Evolutionary conservation across 208 protist genomes (phyloP).

Genomic region (Vickermania spadyakhi): DNA sequence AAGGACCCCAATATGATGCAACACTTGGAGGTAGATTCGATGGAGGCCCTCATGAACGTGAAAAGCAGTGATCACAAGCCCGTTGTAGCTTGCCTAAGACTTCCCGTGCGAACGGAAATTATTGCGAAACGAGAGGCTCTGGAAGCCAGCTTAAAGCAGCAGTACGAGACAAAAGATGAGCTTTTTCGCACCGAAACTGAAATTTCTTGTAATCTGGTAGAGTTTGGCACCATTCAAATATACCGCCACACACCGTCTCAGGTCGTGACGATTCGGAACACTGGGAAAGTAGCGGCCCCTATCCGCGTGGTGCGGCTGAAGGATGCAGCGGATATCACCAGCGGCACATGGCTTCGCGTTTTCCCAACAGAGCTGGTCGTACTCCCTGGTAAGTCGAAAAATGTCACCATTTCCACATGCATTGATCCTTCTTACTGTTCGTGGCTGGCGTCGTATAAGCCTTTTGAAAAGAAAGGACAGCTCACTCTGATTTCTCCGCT

Average conservation of each 20-base stretch:
- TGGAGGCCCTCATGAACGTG: constrained; percentile 40
- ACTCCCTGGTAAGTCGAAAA: constrained; percentile 55
- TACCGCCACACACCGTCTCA: constrained; percentile 26
- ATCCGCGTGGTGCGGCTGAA: constrained; percentile 54
- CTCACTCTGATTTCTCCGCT: constrained; percentile 41
- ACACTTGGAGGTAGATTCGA: constrained; percentile 27
- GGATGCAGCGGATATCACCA: constrained; percentile 14
- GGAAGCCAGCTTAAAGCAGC: constrained; percentile 16
- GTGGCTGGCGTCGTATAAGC: constrained; percentile 57
- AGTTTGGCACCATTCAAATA: constrained; percentile 62
- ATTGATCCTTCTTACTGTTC: constrained; percentile 47
- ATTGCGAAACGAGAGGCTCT: constrained; percentile 10
- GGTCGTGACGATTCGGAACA: constrained; percentile 49
- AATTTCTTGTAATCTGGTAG: constrained; percentile 20
- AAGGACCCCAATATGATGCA: constrained; percentile 23
- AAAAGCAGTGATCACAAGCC: constrained; percentile 81
- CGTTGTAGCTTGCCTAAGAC: constrained; percentile 42
- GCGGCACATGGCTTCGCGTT: constrained; percentile 67
- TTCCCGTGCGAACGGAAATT: constrained; percentile 65
- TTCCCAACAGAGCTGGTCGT: constrained; percentile 46
- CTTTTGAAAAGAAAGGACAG: constrained; percentile 36
- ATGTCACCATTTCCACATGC: constrained; percentile 41
- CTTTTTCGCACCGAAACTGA: constrained; percentile 32
- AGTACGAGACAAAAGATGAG: constrained; percentile 43
- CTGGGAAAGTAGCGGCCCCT: constrained; percentile 50